phyloP scores from a whole-genome alignment of 1,284 basidiomycete species.

The Cryptococcus neoformans region DNA sequence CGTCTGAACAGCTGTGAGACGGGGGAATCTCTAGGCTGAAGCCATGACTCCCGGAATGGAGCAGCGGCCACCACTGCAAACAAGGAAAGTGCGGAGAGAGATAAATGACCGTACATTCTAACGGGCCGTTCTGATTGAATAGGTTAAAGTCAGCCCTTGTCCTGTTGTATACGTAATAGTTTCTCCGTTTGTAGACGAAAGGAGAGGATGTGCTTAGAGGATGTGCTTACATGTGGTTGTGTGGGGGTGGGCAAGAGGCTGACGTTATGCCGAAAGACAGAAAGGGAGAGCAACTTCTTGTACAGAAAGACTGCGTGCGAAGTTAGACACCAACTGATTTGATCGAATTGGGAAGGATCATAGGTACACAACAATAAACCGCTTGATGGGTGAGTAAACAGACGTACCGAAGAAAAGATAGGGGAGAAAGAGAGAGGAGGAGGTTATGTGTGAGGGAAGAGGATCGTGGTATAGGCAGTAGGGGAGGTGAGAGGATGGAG shows the following conservation, averaged over 20 bases:
- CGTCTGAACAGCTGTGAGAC: constrained; percentile 19
- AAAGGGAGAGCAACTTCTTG: neutral
- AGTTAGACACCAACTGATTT: too few relatives aligned
- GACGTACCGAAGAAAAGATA: neutral
- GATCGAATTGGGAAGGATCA: too few relatives aligned
- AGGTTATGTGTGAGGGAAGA: neutral
- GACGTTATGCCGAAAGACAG: neutral
- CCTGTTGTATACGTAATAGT: neutral
- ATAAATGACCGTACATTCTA: neutral
- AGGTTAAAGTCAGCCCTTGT: neutral
- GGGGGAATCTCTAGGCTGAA: constrained; percentile 21
- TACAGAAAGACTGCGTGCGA: neutral
- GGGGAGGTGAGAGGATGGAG: too few relatives aligned
- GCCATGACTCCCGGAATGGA: constrained; percentile 17
- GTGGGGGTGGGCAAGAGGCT: neutral
- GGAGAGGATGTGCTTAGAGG: neutral
- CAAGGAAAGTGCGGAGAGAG: constrained; percentile 6
- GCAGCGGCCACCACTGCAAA: constrained; percentile 5
- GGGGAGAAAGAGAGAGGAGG: neutral
- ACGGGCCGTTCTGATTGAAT: neutral
- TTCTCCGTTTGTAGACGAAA: neutral
- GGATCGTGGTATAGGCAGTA: too few relatives aligned
- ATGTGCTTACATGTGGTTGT: neutral
- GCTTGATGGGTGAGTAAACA: neutral
- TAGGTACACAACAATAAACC: too few relatives aligned